Base-by-base conservation (phyloP, 768 basidiomycete genomes). In the Pleurotus sapidus region DNA sequence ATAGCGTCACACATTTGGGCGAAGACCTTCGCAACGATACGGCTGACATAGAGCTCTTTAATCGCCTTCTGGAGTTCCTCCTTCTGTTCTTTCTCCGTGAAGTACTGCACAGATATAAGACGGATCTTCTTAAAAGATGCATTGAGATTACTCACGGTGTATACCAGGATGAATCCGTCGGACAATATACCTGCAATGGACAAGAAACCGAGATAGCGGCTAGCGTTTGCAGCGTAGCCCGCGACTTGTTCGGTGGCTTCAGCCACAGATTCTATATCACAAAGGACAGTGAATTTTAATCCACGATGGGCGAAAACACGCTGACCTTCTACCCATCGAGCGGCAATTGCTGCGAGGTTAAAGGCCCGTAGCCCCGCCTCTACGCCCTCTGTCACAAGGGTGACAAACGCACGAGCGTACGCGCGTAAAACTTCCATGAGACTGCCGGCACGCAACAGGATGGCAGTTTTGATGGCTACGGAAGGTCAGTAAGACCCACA, bases 41-140 rank as follows among this genome's bases (percentile, higher is more conserved):
- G 50, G 37, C 20, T 53, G 30, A 53, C 23, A n/a, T 53, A 53
- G 17, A 53, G 50, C 15, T 38, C 38, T 20, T 42, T 42, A 15
- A 53, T 53, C 3, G 50, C 50, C 37, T 53, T 53, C n/a, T 53
- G 27, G 9, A 53, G 23, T 3, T 53, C 50, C 15, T 53, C 39
- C 20, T 53, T 53, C 39, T 53, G 50, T 34, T 53, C 38, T n/a
- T 53, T 53, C 50, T 53, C 50, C 24, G 38, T 20, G 27, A 30
- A 30, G 6, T 30, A 30, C 27, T 30, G 27, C 27, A 30, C 27
- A 30, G 27, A 30, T 7, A 30, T 30, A 30, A 30, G 27, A 30
- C 27, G 27, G 6, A 30, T 30, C 8, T 30, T 30, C 8, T 30
- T 8, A 7, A 7, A 30, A 5, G 8, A 1, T 30, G 6, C 8